Base-by-base conservation (phyloP, 305 asterid species). In the Ruellia speciosa region DNA sequence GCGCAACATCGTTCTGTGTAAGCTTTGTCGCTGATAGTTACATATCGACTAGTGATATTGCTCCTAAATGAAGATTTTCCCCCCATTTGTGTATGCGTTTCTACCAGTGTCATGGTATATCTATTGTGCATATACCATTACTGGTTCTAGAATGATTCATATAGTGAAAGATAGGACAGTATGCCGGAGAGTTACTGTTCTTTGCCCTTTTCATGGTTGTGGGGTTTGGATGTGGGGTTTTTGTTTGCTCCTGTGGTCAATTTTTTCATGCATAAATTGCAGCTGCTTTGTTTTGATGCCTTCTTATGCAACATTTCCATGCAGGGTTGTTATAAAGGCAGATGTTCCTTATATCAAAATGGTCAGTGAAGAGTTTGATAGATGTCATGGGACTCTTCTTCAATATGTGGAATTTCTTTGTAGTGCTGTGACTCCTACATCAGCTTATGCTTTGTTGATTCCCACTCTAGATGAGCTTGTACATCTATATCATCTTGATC, bases 351-450 rank as follows among this genome's bases (percentile, higher is more conserved):
- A 89, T 67, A 89, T 93, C 75, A 93, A 93, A 69, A 87, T 93
- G 96, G 95, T 93, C 72, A 81, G 99, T 61, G 99, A 93, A 77
- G 93, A 84, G 81, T 89, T 93, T 64, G 99, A 93, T 69, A 81
- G 99, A 77, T 93, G 97, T 74, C 99, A 93, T 49, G 99, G 97
- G 52, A 77, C 96, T 53, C 99, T 93, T 73, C 96, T 93, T 72
- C 99, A 93, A 78, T 93, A 93, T 70, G 99, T 93, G 75, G 99
- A 93, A 28, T 93, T 93, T 75, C 84, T 93, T 20, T 82, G 88
- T 58, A 78, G 94, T 83, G 96, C 99, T 3, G 83, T 89, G 77
- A 75, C 83, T 57, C 95, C 96, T 52, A 64, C 85, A 41, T 73
- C 88, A 49, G 70, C 76, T 64, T 93, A 93, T 80, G 92, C 94